Percentiles rank a stretch among this genome's conserved stretches.
Conservation (phyloP, 2,329 filamentous ascomycete species). For the Cladosporium sp. region DNA sequence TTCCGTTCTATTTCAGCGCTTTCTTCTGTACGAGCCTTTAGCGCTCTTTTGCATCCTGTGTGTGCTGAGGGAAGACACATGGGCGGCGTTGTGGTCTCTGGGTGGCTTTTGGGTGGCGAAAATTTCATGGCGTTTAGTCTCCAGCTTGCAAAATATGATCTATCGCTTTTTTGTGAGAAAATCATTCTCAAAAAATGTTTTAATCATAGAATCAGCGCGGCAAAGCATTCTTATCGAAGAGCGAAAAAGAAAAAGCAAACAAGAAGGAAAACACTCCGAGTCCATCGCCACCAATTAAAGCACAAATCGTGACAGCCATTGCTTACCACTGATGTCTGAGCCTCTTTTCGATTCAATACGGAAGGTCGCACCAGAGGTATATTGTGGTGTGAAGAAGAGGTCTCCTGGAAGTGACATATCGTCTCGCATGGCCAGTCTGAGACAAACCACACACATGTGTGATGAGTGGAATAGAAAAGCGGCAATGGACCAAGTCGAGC, state of each 20-base stretch:
- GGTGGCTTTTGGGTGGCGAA: neutral
- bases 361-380: neutral
- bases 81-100: conserved; percentile 9
- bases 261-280: neutral
- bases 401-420: neutral
- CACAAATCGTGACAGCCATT: neutral
- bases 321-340: neutral
- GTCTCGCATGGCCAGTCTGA: neutral
- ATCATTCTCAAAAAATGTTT: neutral
- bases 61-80: neutral
- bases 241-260: neutral
- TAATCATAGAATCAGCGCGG: neutral
- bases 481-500: neutral
- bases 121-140: neutral
- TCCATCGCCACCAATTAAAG: neutral
- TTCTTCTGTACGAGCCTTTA: neutral
- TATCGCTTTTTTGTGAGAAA: neutral
- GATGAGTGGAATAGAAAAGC: too few relatives aligned
- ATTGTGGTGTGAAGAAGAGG: neutral
- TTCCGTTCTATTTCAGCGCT: neutral
- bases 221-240: neutral
- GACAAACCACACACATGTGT: neutral
- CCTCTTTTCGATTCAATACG: neutral
- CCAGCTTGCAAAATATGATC: neutral
- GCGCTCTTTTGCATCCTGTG: conserved; percentile 1